Conservation (phyloP, 768 basidiomycete species). For the Lentinula raphanica region DNA sequence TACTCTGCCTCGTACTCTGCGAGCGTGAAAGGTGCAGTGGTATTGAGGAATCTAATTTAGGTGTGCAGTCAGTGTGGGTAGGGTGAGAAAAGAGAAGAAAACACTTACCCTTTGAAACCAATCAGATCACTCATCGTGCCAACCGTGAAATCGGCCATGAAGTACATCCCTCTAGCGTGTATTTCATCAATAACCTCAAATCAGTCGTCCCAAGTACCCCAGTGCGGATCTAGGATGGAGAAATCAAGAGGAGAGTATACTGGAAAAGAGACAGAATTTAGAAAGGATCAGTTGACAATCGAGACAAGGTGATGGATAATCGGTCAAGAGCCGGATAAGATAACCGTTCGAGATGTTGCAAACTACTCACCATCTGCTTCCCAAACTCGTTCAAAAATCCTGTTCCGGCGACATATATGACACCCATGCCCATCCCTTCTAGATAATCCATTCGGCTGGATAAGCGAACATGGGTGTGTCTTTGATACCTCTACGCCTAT, state of each 20-base stretch:
- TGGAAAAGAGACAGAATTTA: slow-evolving; percentile 25
- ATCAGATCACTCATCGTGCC: slow-evolving; percentile 85
- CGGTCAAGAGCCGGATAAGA: too few species aligned
- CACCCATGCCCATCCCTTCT: slow-evolving; percentile 79
- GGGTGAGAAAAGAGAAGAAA: neutral
- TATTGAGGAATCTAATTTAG: slow-evolving; percentile 70
- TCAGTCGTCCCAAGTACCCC: slow-evolving; percentile 85
- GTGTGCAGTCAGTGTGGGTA: too few species aligned
- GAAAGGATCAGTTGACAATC: too few species aligned
- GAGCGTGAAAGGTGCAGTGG: slow-evolving; percentile 73
- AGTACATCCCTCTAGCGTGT: slow-evolving; percentile 81
- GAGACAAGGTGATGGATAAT: too few species aligned
- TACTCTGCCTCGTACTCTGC: slow-evolving; percentile 69
- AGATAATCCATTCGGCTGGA: slow-evolving; percentile 96
- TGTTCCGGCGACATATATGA: slow-evolving; percentile 90
- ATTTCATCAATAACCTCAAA: slow-evolving; percentile 65
- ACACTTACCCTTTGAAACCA: slow-evolving; percentile 72
- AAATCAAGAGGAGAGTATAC: slow-evolving; percentile 95
- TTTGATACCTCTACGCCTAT: too few species aligned
- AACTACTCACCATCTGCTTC: slow-evolving; percentile 81
- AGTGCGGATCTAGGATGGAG: slow-evolving; percentile 86
- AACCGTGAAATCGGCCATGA: too few species aligned
- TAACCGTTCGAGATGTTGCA: too few species aligned
- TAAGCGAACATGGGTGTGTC: too few species aligned
- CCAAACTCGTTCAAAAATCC: slow-evolving; percentile 95